A percentile compares a stretch with the other conserved stretches of the same genome.
Conservation (phyloP, 768 basidiomycete genomes). For the Tylopilus subfusipes region DNA sequence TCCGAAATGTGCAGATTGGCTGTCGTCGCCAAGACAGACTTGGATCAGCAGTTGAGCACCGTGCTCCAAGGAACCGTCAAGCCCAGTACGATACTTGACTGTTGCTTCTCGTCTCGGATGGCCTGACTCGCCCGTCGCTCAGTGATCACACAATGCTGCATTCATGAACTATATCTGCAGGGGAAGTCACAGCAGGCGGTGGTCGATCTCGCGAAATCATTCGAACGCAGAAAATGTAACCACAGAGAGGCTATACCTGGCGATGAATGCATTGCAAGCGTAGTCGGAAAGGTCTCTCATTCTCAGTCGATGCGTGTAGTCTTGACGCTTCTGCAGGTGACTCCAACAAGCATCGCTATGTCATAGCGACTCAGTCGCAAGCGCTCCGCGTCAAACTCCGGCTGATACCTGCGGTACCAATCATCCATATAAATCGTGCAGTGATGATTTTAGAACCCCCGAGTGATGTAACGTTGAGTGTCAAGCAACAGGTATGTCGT, state of each 20-base stretch:
- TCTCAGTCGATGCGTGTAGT: neutral
- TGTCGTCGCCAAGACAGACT: conserved; percentile 66
- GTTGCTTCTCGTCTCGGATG: conserved; percentile 3
- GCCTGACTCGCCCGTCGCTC: conserved; percentile 42
- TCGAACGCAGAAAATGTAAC: conserved; percentile 93
- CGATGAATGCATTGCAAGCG: conserved; percentile 75
- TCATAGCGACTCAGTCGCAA: conserved; percentile 80
- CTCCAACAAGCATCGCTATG: conserved; percentile 89
- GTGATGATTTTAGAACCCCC: conserved; percentile 94
- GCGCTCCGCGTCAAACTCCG: conserved; percentile 68
- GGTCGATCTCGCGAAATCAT: conserved; percentile 87
- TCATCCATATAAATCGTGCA: conserved; percentile 87
- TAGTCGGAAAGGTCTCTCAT: conserved; percentile 57
- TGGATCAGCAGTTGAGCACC: conserved; percentile 66
- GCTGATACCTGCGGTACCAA: conserved; percentile 76
- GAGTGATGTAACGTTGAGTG: conserved; percentile 67
- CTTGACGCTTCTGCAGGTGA: conserved; percentile 46
- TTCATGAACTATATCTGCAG: conserved; percentile 87
- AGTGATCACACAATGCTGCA: conserved; percentile 99
- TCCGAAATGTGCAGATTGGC: conserved; percentile 76
- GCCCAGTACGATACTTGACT: conserved; percentile 62
- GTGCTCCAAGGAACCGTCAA: conserved; percentile 88
- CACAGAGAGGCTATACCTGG: conserved; percentile 84
- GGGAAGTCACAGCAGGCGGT: conserved; percentile 70
- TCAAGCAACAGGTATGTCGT: conserved; percentile 56